Conservation (phyloP, 2,329 filamentous ascomycete species). For the Coleophoma crateriformis region DNA sequence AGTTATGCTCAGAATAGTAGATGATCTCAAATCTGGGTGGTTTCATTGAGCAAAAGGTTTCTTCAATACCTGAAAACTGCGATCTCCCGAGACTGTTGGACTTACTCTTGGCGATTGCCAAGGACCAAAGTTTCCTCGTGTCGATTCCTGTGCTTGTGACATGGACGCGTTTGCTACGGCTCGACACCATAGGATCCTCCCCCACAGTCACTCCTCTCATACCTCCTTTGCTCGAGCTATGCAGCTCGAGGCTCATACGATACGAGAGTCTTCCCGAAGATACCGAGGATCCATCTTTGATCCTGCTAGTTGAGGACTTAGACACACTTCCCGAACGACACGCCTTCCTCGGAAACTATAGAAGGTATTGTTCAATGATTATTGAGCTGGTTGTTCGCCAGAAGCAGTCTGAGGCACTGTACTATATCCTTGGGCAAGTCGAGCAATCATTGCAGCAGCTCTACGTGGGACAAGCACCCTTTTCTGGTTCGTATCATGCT, state of each 20-base stretch:
- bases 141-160: conserved; percentile 89
- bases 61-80: conserved; percentile 55
- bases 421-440: conserved; percentile 77
- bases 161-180: conserved; percentile 78
- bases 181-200: conserved; percentile 62
- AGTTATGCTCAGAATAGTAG: conserved; percentile 34
- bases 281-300: conserved; percentile 69
- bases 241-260: conserved; percentile 75
- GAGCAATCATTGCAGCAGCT: conserved; percentile 69
- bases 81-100: conserved; percentile 73
- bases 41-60: conserved; percentile 74
- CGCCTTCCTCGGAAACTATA: conserved; percentile 92
- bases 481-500: conserved; percentile 49
- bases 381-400: conserved; percentile 82
- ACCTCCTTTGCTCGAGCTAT: conserved; percentile 73
- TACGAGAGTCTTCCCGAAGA: conserved; percentile 86
- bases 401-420: conserved; percentile 78
- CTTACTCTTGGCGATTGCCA: conserved; percentile 72
- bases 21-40: conserved; percentile 81
- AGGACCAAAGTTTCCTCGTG: conserved; percentile 82
- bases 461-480: conserved; percentile 63
- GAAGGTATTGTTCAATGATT: conserved; percentile 80
- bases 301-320: conserved; percentile 87
- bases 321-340: conserved; percentile 92
- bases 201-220: conserved; percentile 57